These are phyloP conservation scores for Papiliotrema terrestris DNA, from an alignment of 1,284 basidiomycete species.

Conservation along the genomic window DNA sequence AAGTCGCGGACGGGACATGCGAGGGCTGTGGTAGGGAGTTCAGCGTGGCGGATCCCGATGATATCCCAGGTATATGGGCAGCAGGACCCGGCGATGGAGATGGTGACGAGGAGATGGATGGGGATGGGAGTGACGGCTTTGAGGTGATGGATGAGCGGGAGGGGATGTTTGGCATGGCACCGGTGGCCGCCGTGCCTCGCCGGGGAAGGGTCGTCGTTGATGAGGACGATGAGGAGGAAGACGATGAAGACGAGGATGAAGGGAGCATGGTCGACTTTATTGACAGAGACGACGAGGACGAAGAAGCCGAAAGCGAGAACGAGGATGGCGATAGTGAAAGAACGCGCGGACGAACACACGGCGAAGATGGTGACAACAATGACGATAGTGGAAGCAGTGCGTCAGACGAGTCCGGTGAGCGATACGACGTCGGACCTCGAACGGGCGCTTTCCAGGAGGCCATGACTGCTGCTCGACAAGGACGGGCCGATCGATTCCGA, in stretches of 20 bases:
- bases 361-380: neutral
- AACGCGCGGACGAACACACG: neutral
- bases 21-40: conserved; percentile 29
- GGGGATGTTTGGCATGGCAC: neutral
- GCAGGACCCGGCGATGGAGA: neutral
- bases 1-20: conserved; percentile 35
- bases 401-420: too few relatives aligned
- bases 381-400: too few relatives aligned
- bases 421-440: neutral
- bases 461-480: neutral
- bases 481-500: neutral
- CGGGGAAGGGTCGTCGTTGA: neutral
- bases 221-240: neutral
- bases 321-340: neutral
- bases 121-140: neutral
- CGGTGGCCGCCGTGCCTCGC: neutral
- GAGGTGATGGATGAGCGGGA: neutral
- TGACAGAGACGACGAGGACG: neutral
- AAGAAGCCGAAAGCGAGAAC: neutral
- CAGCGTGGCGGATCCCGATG: neutral
- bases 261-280: neutral
- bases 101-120: neutral
- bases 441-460: neutral
- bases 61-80: neutral
- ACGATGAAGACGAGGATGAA: conserved; percentile 1